Evolutionary conservation across 495 filamentous ascomycete genomes (phyloP).

Genomic region (Daldinia bambusicola): DNA sequence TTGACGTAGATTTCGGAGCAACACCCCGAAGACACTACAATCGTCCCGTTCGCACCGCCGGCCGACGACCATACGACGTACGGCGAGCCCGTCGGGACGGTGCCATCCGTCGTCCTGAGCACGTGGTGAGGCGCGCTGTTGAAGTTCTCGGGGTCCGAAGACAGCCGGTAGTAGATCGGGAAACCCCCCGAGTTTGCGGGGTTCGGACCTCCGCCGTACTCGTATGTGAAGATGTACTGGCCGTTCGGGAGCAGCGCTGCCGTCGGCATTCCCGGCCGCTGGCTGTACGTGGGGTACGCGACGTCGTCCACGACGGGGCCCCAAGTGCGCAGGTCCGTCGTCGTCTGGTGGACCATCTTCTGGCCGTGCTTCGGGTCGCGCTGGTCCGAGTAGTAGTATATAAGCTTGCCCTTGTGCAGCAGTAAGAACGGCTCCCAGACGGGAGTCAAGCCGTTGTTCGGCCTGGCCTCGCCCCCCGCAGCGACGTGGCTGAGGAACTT

Average conservation of each 20-base stretch:
- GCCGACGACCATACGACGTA: conserved; percentile 65
- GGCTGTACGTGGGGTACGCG: conserved; percentile 65
- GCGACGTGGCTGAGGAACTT: conserved; percentile 73
- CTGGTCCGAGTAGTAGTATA: conserved; percentile 77
- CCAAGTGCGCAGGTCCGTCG: conserved; percentile 68
- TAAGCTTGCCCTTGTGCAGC: conserved; percentile 63
- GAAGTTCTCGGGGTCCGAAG: conserved; percentile 64
- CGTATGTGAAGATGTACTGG: conserved; percentile 70
- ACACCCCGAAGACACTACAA: conserved; percentile 65
- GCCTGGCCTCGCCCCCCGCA: conserved; percentile 67
- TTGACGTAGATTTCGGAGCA: conserved; percentile 68
- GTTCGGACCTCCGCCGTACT: conserved; percentile 66
- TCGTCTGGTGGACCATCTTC: conserved; percentile 71
- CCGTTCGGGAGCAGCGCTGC: conserved; percentile 67
- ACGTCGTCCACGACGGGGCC: conserved; percentile 69
- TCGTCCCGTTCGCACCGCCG: conserved; percentile 66
- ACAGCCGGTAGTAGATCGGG: conserved; percentile 66
- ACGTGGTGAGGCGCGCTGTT: conserved; percentile 54
- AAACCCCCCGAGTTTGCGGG: conserved; percentile 50
- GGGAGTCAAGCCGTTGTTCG: conserved; percentile 70
- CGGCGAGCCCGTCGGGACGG: conserved; percentile 63
- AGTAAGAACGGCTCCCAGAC: conserved; percentile 79
- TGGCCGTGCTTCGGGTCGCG: conserved; percentile 72
- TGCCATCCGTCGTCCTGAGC: conserved; percentile 56
- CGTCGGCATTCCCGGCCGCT: conserved; percentile 74